Percentiles rank a stretch among this genome's conserved stretches.
These are phyloP conservation scores for Naganishia randhawae DNA, from an alignment of 768 basidiomycete species.

Conservation along the genomic window DNA sequence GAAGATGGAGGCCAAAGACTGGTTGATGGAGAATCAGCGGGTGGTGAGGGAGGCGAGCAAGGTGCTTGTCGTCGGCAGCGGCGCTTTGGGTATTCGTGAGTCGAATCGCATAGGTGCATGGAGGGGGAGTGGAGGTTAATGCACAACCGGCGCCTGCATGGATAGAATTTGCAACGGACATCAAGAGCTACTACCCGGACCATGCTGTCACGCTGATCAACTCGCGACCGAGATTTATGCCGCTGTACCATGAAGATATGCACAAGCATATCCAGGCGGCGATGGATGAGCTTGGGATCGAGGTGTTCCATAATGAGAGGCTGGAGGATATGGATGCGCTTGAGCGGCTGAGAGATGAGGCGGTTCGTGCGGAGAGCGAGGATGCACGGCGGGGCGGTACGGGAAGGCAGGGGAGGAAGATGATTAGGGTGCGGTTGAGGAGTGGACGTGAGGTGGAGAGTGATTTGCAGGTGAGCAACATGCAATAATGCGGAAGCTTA, in stretches of 20 bases:
- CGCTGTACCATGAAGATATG: constrained; percentile 47
- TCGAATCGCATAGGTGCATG: not conserved
- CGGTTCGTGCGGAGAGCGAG: constrained; percentile 13
- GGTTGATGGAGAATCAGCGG: constrained; percentile 44
- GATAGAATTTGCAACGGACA: constrained; percentile 52
- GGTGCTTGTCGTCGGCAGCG: constrained; percentile 52
- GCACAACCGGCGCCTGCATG: not conserved
- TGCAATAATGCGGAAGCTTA: no score
- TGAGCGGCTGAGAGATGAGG: constrained; percentile 33
- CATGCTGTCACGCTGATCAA: constrained; percentile 52
- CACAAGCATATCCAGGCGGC: constrained; percentile 43
- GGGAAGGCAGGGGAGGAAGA: constrained; percentile 29
- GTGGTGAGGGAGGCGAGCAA: constrained; percentile 41
- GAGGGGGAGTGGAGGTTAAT: not conserved
- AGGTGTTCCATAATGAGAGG: constrained; percentile 42
- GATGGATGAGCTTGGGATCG: constrained; percentile 39
- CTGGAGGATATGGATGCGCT: constrained; percentile 28
- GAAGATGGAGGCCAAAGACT: constrained; percentile 47
- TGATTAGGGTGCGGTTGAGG: constrained; percentile 36
- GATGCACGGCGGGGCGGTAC: not conserved
- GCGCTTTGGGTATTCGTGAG: constrained; percentile 51
- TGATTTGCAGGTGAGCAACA: constrained; percentile 40
- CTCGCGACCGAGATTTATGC: constrained; percentile 48
- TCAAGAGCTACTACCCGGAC: constrained; percentile 49
- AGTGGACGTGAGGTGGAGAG: constrained; percentile 44